Evolutionary conservation across 2,329 filamentous ascomycete species (phyloP).

Genomic region (Rugonectria rugulosa): DNA sequence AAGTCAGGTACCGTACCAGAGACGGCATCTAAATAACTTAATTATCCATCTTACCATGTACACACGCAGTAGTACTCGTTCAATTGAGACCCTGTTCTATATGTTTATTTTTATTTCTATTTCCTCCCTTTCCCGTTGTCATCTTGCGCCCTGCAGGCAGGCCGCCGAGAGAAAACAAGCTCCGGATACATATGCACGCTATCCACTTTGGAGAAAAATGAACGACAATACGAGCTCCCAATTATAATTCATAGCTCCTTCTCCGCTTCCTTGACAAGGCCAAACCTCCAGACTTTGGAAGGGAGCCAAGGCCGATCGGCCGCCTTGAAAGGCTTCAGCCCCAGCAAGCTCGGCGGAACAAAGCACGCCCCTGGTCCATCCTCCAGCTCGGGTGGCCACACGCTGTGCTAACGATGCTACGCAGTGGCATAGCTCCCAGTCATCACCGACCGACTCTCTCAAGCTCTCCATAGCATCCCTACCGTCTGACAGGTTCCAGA

Average conservation of each 20-base stretch:
- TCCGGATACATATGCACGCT: neutral
- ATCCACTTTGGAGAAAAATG: neutral
- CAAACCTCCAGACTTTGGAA: neutral
- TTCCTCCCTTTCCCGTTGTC: too few species aligned
- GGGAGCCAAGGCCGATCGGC: conserved; percentile 15
- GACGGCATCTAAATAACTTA: neutral
- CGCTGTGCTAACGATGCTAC: too few species aligned
- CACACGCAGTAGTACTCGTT: neutral
- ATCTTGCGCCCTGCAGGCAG: too few species aligned
- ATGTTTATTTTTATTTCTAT: neutral
- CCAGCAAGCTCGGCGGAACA: neutral
- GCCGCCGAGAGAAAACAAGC: too few species aligned
- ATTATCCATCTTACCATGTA: too few species aligned
- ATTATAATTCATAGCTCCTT: conserved; percentile 3
- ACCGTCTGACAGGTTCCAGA: conserved; percentile 13
- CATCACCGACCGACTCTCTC: neutral
- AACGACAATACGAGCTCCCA: conserved; percentile 11
- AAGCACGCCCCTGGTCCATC: conserved; percentile 2
- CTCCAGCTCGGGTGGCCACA: too few species aligned
- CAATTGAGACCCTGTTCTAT: neutral
- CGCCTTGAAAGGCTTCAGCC: conserved; percentile 7
- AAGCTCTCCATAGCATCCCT: conserved; percentile 3
- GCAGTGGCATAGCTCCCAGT: too few species aligned
- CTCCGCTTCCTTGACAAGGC: neutral
- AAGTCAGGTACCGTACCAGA: neutral